Evolutionary conservation across 2,329 filamentous ascomycete species (phyloP).

Genomic region (Cladophialophora exuberans): DNA sequence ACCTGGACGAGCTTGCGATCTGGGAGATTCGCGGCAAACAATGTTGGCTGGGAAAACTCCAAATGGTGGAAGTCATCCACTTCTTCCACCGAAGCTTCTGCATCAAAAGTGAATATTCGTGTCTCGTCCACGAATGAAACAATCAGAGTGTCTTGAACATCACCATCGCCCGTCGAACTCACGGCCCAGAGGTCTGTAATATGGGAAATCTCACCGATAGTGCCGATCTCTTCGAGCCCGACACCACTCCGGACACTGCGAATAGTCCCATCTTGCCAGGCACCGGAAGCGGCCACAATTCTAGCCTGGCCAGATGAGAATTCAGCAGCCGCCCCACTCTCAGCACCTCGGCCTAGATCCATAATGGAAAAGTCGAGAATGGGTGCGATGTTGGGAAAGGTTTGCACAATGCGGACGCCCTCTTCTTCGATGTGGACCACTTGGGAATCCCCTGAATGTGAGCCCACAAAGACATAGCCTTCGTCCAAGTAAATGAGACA

Average conservation of each 20-base stretch:
- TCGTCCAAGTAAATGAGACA: slow-evolving; percentile 76
- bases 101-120: slow-evolving; percentile 75
- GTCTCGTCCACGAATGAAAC: slow-evolving; percentile 84
- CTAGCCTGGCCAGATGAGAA: slow-evolving; percentile 94
- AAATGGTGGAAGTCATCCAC: slow-evolving; percentile 75
- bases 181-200: slow-evolving; percentile 75
- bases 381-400: slow-evolving; percentile 81
- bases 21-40: slow-evolving; percentile 69
- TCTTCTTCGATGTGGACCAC: slow-evolving; percentile 68
- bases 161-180: slow-evolving; percentile 53
- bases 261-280: slow-evolving; percentile 83
- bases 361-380: slow-evolving; percentile 94
- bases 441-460: slow-evolving; percentile 90
- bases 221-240: slow-evolving; percentile 82
- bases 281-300: slow-evolving; percentile 90
- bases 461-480: slow-evolving; percentile 80
- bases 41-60: slow-evolving; percentile 68
- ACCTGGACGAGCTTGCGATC: slow-evolving; percentile 73
- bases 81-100: slow-evolving; percentile 81
- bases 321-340: slow-evolving; percentile 78
- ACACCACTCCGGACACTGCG: slow-evolving; percentile 92
- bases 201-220: slow-evolving; percentile 76
- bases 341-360: slow-evolving; percentile 87
- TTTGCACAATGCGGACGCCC: slow-evolving; percentile 71
- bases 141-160: slow-evolving; percentile 68